Base-by-base conservation (phyloP, 345 rosid genomes). In the Streptanthus diversifolius region DNA sequence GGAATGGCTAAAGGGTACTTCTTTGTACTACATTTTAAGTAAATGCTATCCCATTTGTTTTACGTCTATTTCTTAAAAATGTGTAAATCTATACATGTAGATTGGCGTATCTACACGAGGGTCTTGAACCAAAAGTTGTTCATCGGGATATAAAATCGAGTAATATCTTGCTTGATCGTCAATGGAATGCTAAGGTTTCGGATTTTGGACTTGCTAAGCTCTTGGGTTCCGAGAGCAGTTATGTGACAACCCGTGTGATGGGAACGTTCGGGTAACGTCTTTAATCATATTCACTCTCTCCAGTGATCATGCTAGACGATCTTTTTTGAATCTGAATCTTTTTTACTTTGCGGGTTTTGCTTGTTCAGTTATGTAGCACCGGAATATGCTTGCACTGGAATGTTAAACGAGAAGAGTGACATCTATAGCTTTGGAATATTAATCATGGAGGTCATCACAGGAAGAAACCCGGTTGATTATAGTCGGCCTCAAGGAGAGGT, bases 131-230 rank as follows among this genome's bases (percentile, higher is more conserved):
- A 1, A 93, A 93, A 78, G 97, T 93, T 45, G 96, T 93, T 52
- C 98, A 93, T 68, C 85, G 98, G 4, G 98, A 93, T 68, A 84
- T 93, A 27, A 93, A 93, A 68, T 93, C 96, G 0, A 90, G 93
- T 81, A 89, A 93, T 60, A 89, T 93, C 62, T 82, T 93, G 63
- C 87, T 93, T 5, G 97, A 93, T 80, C 92, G 89, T 79, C 92
- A 81, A 53, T 90, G 98, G 98, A 89, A 86, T 79, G 71, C 97
- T 8, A 90, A 93, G 80, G 97, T 93, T 44, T 93, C 98, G 0
- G 98, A 93, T 73, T 90, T 93, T 79, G 98, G 98, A 69, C 96
- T 90, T 29, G 98, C 98, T 65, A 93, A 90, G 81, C 92, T 93
- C 9, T 79, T 93, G 14, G 83, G 85, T 45, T 83, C 97, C 0